Evolutionary conservation across 768 basidiomycete genomes (phyloP).

Genomic region (Lanmaoa rubissima): DNA sequence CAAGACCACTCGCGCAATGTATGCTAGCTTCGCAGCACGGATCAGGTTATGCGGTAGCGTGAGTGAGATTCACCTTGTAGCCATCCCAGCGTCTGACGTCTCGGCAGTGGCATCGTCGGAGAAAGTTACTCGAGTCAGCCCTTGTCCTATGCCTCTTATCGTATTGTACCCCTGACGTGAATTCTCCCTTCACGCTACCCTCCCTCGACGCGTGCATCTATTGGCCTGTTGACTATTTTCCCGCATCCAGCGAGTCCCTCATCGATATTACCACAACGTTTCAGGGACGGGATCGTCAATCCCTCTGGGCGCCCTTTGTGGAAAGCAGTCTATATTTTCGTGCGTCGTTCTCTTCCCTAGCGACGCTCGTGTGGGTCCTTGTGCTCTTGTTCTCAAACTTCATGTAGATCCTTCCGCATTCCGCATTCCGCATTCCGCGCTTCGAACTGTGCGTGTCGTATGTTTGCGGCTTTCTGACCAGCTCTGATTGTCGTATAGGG

Average conservation of each 20-base stretch:
- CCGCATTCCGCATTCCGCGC: not conserved
- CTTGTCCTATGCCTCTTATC: not conserved
- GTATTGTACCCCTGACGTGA: not conserved
- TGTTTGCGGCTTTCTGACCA: not conserved
- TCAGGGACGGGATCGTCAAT: not conserved
- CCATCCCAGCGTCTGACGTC: not conserved
- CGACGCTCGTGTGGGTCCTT: not conserved
- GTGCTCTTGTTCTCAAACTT: not conserved
- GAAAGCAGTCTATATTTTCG: conserved; percentile 24
- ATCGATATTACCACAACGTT: not conserved
- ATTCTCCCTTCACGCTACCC: no score
- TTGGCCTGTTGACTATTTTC: not conserved
- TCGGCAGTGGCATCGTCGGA: conserved; percentile 23
- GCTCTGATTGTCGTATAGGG: conserved; percentile 15
- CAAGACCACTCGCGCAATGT: conserved; percentile 36
- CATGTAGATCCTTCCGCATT: not conserved
- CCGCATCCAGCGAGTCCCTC: conserved; percentile 12
- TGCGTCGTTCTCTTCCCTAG: conserved; percentile 5
- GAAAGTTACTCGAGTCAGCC: conserved; percentile 17
- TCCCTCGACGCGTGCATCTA: no score
- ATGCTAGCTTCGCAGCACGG: conserved; percentile 47
- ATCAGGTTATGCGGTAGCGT: conserved; percentile 46
- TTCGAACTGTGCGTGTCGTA: conserved; percentile 15
- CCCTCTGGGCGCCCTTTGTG: conserved; percentile 21
- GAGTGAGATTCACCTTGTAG: conserved; percentile 7